Percentiles rank a stretch among this genome's conserved stretches.
Evolutionary conservation across 495 filamentous ascomycete species (phyloP).

Genomic region (Podospora comata): DNA sequence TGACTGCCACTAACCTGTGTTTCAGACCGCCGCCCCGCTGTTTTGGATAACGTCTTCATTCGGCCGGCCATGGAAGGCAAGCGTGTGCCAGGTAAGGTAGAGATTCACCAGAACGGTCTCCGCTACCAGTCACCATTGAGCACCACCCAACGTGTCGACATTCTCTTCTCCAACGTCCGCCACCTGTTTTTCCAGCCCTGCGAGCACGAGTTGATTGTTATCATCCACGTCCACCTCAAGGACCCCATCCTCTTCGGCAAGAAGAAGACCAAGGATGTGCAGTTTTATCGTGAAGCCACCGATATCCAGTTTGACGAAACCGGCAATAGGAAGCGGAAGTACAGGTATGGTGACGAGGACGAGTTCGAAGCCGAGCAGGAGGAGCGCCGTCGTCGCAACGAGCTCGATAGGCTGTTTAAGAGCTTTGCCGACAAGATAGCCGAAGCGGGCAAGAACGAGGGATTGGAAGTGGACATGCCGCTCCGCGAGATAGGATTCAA

Average conservation of each 20-base stretch:
- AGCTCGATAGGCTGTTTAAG: slow-evolving; percentile 92
- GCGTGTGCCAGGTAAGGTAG: slow-evolving; percentile 88
- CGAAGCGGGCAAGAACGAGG: slow-evolving; percentile 79
- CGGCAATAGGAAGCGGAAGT: slow-evolving; percentile 94
- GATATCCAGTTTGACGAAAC: slow-evolving; percentile 99
- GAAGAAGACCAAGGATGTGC: slow-evolving; percentile 93
- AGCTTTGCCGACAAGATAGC: slow-evolving; percentile 96
- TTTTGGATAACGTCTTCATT: slow-evolving; percentile 87
- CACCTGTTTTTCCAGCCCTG: slow-evolving; percentile 99
- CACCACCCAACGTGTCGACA: slow-evolving; percentile 77
- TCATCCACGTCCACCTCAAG: slow-evolving; percentile 96
- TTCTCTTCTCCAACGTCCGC: slow-evolving; percentile 97
- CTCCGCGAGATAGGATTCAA: slow-evolving; percentile 96
- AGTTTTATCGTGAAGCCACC: slow-evolving; percentile 97
- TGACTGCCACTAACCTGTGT: slow-evolving; percentile 32
- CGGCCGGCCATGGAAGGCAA: slow-evolving; percentile 94
- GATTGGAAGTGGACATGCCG: slow-evolving; percentile 88
- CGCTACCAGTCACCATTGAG: slow-evolving; percentile 88
- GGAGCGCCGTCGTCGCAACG: slow-evolving; percentile 84
- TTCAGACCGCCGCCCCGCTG: slow-evolving; percentile 77
- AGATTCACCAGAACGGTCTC: slow-evolving; percentile 98
- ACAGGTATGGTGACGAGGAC: slow-evolving; percentile 98
- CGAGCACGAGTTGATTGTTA: slow-evolving; percentile 90
- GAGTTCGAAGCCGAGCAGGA: slow-evolving; percentile 99
- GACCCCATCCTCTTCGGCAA: slow-evolving; percentile 97